Base-by-base conservation (phyloP, 495 filamentous ascomycete species). In the Aspergillus wentii region DNA sequence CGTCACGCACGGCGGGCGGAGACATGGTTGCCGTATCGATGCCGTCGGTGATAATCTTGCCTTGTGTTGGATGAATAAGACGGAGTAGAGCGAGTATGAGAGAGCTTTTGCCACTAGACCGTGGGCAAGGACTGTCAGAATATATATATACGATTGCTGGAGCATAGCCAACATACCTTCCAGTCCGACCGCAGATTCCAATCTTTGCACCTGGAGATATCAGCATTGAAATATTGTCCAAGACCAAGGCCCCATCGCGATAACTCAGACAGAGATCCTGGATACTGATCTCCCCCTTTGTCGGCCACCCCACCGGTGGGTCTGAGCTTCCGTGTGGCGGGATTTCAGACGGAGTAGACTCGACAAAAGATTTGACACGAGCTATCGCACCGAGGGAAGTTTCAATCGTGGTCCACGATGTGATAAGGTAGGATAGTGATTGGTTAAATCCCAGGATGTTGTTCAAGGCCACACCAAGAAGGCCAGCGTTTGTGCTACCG, bases 121-220 rank as follows among this genome's bases (percentile, higher is more conserved):
- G 30, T 40, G 14, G 8, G n/a, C n/a, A n/a, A n/a, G n/a, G n/a
- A n/a, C n/a, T n/a, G n/a, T n/a, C n/a, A n/a, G n/a, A n/a, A n/a
- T n/a, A n/a, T n/a, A n/a, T n/a, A n/a, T n/a, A n/a, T n/a, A n/a
- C n/a, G n/a, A n/a, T n/a, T n/a, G n/a, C n/a, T n/a, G n/a, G n/a
- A n/a, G n/a, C n/a, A n/a, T n/a, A n/a, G n/a, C n/a, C n/a, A 2
- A 54, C 55, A 17, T 30, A 57, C 57, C 61, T 65, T 31, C 69
- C 69, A 14, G 59, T 68, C 13, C 68, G 48, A n/a, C 70, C 70
- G 46, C 62, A 64, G 5, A 74, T 57, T 1, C 64, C 68, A 15
- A 74, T 40, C 31, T 61, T 70, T 33, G 71, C 49, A n/a, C 68
- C 65, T 5, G 57, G 38, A 1, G 11, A 9, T 3, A 32, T 32